Conservation (phyloP, 2,329 filamentous ascomycete species). For the Aspergillus intermedius region DNA sequence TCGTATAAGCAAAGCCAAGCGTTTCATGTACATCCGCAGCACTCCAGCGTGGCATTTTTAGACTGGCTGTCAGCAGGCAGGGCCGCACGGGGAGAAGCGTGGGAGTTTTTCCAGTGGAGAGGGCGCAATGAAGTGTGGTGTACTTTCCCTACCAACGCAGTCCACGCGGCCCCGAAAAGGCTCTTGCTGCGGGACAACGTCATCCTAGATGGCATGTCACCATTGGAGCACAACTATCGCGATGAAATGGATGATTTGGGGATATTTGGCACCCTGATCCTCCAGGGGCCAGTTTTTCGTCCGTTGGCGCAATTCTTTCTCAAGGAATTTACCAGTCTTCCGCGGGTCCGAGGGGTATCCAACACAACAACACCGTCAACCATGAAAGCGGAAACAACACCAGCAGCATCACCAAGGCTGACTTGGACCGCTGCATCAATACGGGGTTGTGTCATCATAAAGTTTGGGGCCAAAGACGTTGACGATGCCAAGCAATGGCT, state of each 20-base stretch:
- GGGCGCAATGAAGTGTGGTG: background rate
- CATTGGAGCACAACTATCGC: background rate
- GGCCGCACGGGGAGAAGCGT: background rate
- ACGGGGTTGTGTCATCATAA: background rate
- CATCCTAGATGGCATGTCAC: background rate
- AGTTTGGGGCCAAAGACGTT: background rate
- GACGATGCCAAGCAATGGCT: slow-evolving; percentile 1
- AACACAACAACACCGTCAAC: background rate
- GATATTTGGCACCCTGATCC: background rate
- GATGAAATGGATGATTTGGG: slow-evolving; percentile 1
- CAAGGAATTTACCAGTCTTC: background rate
- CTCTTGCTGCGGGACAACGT: slow-evolving; percentile 1
- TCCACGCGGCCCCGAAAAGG: background rate
- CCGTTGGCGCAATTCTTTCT: background rate
- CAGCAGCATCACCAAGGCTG: background rate
- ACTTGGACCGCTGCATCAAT: background rate
- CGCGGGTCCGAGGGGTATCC: background rate
- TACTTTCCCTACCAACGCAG: background rate
- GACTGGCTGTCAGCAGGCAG: slow-evolving; percentile 1
- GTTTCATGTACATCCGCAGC: background rate
- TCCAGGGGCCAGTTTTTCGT: background rate
- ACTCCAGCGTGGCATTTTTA: background rate
- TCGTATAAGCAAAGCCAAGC: background rate
- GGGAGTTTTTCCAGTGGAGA: background rate
- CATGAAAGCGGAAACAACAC: background rate